Base-by-base conservation (phyloP, 2,329 filamentous ascomycete species). In the Colletotrichum tanaceti region DNA sequence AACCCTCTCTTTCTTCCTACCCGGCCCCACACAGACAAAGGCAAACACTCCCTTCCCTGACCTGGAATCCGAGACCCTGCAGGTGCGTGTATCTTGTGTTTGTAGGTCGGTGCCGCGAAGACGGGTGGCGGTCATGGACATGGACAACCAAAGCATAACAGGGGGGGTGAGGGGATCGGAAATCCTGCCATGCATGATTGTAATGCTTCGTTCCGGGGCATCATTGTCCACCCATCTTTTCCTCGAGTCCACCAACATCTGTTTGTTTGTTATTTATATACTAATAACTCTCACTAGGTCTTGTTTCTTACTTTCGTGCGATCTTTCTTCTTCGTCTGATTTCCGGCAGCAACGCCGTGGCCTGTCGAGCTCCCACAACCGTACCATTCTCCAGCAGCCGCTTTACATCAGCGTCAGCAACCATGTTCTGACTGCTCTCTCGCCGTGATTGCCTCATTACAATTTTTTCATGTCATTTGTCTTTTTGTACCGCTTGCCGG, bases 131-230 rank as follows among this genome's bases (percentile, higher is more conserved):
- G 50, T 35, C 32, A 35, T 35, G 32, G 32, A 18, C 28, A 9
- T 38, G 22, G 11, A 11, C 11, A 28, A 35, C 10, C 22, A 54
- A 54, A 54, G 38, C 32, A 39, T 39, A 54, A 16, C 52, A 38
- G 52, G 39, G 32, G 38, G 52, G 52, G 35, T 32, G 32, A 54
- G 52, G 52, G 35, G 52, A 14, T 4, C 11, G 10, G 35, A 22
- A 54, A 54, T 54, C 35, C 32, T 54, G n/a, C 52, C 52, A 9
- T 54, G 52, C 52, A 54, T 39, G 4, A 4, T 39, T 24, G 18
- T 38, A 7, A 53, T 53, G 9, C 20, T 38, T n/a, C 18, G 41
- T n/a, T 44, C 41, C 41, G n/a, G 41, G 16, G 32, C 7, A 10
- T 35, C 41, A 44, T 44, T 5, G 18, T 32, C 18, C 50, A 6